Evolutionary conservation across 306 rosid species (phyloP), one percentile per base, ranked within the genome.

Genomic region (Phaseolus lunatus): DNA sequence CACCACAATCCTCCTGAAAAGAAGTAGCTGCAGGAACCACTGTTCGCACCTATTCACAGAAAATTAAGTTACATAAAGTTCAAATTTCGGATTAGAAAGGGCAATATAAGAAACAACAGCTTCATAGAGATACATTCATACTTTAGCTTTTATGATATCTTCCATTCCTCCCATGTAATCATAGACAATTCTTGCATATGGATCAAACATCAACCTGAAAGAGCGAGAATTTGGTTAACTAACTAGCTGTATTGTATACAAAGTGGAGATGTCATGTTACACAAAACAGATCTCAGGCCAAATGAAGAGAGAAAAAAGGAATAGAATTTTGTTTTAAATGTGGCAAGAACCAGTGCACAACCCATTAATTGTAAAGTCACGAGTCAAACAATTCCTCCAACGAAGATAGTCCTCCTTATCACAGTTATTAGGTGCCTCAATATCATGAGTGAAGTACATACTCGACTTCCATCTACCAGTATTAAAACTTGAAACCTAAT

Each of bases 281-380:
- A 78, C n/a, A 62, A 77, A 15, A 67, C 44, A 76, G 48, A 59
- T 59, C 49, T 15, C 67, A 52, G 45, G 13, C 65, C 56, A 77
- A 50, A 73, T 12, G 35, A 18, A 79, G 22, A 41, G 18, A 74
- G 31, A 63, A 62, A 57, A n/a, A 24, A 35, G 19, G 59, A 61
- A 9, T 27, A 11, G 56, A 64, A 53, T 48, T 68, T 57, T 15
- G 12, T 22, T 72, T 50, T 58, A 29, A 61, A 84, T 75, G 79
- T 57, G 49, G 88, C 70, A 74, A 76, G 82, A 82, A 81, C 57
- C 22, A 54, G 74, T 77, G 66, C 78, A 53, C 90, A 78, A 94
- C 97, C 98, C 96, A 5, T 92, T 94, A 81, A 94, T 90, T 15
- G 98, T 94, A 61, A 94, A 94, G 87, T 94, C 98, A 50, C 96